A percentile compares a stretch with the other conserved stretches of the same genome.
These are phyloP conservation scores for Ophiostoma sp. DNA, from an alignment of 2,329 filamentous ascomycete genomes.

Conservation along the genomic window DNA sequence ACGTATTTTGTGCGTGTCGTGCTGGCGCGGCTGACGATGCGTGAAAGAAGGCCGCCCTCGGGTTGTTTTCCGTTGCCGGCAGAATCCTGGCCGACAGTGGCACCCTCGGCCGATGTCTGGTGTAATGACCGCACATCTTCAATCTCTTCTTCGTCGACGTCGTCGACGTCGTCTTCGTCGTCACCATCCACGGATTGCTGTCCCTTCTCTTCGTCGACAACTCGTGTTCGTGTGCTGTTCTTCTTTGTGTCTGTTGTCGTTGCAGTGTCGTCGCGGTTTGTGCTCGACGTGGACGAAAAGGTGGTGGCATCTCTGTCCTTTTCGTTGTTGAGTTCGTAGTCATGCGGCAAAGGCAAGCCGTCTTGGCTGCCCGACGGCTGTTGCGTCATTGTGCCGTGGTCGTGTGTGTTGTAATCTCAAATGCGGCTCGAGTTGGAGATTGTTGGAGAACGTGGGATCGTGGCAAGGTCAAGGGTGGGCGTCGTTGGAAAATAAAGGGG, in stretches of 20 bases:
- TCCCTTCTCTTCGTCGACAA: constrained; percentile 3
- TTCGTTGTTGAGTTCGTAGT: neutral
- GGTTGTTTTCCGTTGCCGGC: constrained; percentile 11
- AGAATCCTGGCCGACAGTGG: too few relatives aligned
- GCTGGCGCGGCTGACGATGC: constrained; percentile 45
- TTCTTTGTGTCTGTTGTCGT: neutral
- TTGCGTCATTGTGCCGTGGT: neutral
- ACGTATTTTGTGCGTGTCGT: constrained; percentile 38
- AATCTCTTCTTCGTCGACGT: constrained; percentile 11
- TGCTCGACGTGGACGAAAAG: constrained; percentile 8
- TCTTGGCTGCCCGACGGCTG: neutral
- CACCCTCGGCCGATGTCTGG: neutral
- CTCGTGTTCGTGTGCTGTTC: neutral
- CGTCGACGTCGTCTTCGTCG: neutral
- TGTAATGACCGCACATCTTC: neutral
- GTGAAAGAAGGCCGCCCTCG: constrained; percentile 34
- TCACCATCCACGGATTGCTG: neutral
- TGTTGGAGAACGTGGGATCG: neutral
- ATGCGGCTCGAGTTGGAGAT: neutral
- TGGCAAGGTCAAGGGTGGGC: neutral
- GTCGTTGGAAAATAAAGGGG: neutral
- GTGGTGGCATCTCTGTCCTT: neutral
- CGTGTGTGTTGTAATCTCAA: neutral
- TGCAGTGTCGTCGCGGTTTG: neutral
- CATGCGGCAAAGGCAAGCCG: neutral